These are phyloP conservation scores for Canavalia gladiata DNA, from an alignment of 306 rosid genomes.

Conservation along the genomic window DNA sequence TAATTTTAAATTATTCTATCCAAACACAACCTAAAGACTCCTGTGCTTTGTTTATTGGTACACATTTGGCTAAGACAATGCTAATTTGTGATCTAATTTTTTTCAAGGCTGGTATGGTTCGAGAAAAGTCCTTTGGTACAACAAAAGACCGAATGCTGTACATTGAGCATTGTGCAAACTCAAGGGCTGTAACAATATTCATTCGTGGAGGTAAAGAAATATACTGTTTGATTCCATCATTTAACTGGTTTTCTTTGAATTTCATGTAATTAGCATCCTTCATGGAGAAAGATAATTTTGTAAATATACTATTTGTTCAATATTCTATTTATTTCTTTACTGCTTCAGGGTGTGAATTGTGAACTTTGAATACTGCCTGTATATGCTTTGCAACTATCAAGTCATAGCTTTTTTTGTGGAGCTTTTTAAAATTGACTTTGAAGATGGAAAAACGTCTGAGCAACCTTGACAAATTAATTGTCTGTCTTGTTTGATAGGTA, in stretches of 20 bases:
- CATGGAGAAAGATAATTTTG: neutral
- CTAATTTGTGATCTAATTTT: constrained; percentile 20
- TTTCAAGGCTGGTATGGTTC: constrained; percentile 89
- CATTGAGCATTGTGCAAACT: constrained; percentile 98
- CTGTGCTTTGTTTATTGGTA: neutral
- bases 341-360: constrained; percentile 9
- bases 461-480: constrained; percentile 38
- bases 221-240: neutral
- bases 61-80: neutral
- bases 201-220: constrained; percentile 84
- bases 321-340: neutral
- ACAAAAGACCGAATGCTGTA: constrained; percentile 97
- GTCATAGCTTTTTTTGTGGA: neutral
- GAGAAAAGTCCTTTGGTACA: constrained; percentile 94
- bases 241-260: constrained; percentile 1
- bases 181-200: constrained; percentile 91
- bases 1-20: too few relatives aligned
- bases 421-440: neutral
- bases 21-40: neutral
- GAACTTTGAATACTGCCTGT: neutral
- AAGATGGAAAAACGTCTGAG: constrained; percentile 1
- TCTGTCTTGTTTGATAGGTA: constrained; percentile 66
- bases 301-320: neutral
- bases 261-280: neutral
- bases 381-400: neutral